Evolutionary conservation across 1,284 basidiomycete species (phyloP), one percentile per base, ranked within the genome.

Genomic region (Moesziomyces globuligerus): DNA sequence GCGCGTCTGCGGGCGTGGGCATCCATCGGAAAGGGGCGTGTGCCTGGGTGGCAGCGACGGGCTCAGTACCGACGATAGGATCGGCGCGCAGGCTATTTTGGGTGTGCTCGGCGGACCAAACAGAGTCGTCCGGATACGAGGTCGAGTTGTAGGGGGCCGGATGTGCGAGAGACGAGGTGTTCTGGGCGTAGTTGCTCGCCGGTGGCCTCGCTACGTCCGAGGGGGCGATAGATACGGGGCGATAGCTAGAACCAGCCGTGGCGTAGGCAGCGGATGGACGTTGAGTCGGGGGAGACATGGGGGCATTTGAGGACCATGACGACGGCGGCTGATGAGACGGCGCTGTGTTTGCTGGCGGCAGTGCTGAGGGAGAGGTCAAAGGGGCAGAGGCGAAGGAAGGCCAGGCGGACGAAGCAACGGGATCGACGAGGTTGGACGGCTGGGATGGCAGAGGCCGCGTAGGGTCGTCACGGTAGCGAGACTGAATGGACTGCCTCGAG

Each of bases 1-100:
- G 11, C 3, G 60, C 29, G 10, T 59, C 57, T 6, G 48, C 43
- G 0, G 51, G 11, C 3, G 40, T 40, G 15, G 59, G 52, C 44
- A 64, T 52, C 57, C 62, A 65, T n/a, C 60, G 56, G 43, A 65
- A 66, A 5, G 65, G 37, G 3, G 36, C 23, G 18, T 28, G 32
- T 10, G 45, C 10, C n/a, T 44, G 46, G 11, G 44, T 17, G 13
- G 49, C 18, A 18, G 29, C 26, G 6, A 34, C 32, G 7, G 50
- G 21, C 29, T 55, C 45, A 5, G n/a, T 26, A 28, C 29, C 24
- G 5, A 41, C 26, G n/a, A 48, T 40, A 8, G 26, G 13, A n/a
- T 50, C 42, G 15, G 50, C 13, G 7, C 54, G 46, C n/a, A 45
- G 32, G 24, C 42, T 34, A 18, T 47, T 18, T 6, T 59, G 51